Conservation (phyloP, 2,329 filamentous ascomycete genomes). For the Ascochyta pisi region DNA sequence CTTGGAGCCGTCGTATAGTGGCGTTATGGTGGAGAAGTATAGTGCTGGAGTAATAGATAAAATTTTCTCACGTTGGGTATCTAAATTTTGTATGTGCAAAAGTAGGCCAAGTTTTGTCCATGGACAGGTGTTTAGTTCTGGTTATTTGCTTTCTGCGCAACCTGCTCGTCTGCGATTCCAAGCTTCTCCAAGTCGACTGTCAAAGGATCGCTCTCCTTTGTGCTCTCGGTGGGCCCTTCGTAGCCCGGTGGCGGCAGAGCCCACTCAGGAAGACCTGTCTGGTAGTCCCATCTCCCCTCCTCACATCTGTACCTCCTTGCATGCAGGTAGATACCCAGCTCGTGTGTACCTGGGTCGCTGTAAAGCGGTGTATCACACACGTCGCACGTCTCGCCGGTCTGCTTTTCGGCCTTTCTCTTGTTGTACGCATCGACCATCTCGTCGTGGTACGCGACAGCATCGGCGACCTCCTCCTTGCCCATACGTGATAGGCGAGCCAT, state of each 20-base stretch:
- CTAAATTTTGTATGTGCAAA: conserved; percentile 1
- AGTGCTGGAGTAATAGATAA: not conserved
- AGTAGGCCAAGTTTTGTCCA: not conserved
- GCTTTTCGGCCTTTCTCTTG: conserved; percentile 88
- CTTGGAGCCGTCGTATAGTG: not conserved
- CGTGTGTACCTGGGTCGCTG: conserved; percentile 87
- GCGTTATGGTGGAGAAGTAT: not conserved
- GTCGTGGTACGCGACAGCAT: conserved; percentile 91
- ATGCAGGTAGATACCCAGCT: conserved; percentile 92
- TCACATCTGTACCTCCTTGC: conserved; percentile 87
- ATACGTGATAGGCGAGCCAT: conserved; percentile 84
- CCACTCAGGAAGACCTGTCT: conserved; percentile 84
- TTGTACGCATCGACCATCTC: conserved; percentile 92
- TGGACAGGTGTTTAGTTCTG: not conserved
- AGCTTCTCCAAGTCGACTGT: conserved; percentile 53
- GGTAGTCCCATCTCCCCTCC: conserved; percentile 84
- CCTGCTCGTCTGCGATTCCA: conserved; percentile 40
- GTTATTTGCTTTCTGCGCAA: not conserved
- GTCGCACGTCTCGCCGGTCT: conserved; percentile 83
- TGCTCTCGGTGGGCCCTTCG: conserved; percentile 73
- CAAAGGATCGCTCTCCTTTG: conserved; percentile 56
- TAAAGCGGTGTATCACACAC: conserved; percentile 89
- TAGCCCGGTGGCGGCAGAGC: conserved; percentile 78
- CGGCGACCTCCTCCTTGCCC: conserved; percentile 92
- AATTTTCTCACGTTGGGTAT: conserved; percentile 1